phyloP scores from a whole-genome alignment of 1,284 basidiomycete species.

The Exobasidium cylindrosporum region DNA sequence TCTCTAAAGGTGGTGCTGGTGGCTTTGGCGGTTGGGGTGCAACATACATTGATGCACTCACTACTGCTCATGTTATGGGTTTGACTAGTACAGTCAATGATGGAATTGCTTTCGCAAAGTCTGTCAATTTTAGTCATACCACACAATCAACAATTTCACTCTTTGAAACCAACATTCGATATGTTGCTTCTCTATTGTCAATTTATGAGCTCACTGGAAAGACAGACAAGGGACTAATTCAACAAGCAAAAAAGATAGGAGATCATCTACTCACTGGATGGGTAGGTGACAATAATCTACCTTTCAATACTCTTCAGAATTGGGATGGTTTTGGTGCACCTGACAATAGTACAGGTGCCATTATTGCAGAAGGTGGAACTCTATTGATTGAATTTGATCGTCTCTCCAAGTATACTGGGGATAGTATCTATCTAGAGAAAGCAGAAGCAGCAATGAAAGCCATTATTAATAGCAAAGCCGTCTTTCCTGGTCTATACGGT shows the following conservation, averaged over 20 bases:
- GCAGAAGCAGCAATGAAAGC: constrained; percentile 37
- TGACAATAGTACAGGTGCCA: constrained; percentile 20
- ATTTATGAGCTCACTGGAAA: constrained; percentile 45
- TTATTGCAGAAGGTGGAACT: constrained; percentile 42
- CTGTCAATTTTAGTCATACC: constrained; percentile 37
- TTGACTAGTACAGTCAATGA: constrained; percentile 30
- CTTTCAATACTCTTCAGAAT: constrained; percentile 34
- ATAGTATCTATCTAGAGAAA: constrained; percentile 29
- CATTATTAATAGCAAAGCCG: constrained; percentile 24
- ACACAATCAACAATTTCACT: constrained; percentile 25
- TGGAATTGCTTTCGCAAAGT: constrained; percentile 24
- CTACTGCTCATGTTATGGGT: constrained; percentile 43
- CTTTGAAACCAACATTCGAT: constrained; percentile 49
- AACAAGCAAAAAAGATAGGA: constrained; percentile 40
- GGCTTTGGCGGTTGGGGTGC: constrained; percentile 46
- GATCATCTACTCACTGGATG: constrained; percentile 39
- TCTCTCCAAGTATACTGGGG: constrained; percentile 35
- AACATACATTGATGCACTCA: constrained; percentile 40
- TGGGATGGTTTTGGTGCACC: constrained; percentile 31
- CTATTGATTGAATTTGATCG: constrained; percentile 42
- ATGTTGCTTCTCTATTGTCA: constrained; percentile 41
- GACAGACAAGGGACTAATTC: constrained; percentile 31
- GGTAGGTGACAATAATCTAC: constrained; percentile 34
- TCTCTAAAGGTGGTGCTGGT: constrained; percentile 25
- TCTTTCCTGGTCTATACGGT: constrained; percentile 36